Percentiles rank a stretch among this genome's conserved stretches.
These are phyloP conservation scores for Hypocreales sp. DNA, from an alignment of 2,329 filamentous ascomycete genomes.

Conservation along the genomic window DNA sequence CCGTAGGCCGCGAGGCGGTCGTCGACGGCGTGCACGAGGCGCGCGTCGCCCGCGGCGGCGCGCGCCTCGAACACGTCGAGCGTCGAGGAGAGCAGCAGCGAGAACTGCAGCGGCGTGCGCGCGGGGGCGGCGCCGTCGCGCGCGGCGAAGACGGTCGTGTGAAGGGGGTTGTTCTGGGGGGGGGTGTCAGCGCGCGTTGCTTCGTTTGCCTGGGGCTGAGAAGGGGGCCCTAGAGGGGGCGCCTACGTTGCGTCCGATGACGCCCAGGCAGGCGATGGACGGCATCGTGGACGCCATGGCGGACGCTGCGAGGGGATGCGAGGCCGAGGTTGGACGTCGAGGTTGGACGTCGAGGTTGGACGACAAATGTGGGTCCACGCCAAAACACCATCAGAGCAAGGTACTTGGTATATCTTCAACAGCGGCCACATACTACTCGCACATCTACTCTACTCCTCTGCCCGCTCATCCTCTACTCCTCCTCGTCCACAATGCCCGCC, in stretches of 20 bases:
- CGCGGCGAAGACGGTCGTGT: constrained; percentile 78
- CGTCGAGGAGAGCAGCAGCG: constrained; percentile 76
- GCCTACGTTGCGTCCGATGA: constrained; percentile 82
- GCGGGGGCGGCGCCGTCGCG: constrained; percentile 43
- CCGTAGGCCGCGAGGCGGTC: constrained; percentile 89
- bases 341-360: too few species aligned
- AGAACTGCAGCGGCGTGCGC: constrained; percentile 73
- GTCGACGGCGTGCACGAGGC: constrained; percentile 83
- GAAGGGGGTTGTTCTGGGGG: constrained; percentile 80
- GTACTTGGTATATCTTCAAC: too few species aligned
- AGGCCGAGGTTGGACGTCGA: constrained; percentile 3
- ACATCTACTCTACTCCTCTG: too few species aligned
- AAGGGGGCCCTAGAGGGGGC: too few species aligned
- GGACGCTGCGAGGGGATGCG: not conserved
- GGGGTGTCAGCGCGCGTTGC: not conserved
- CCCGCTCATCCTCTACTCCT: too few species aligned
- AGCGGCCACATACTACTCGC: too few species aligned
- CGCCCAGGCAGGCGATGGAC: constrained; percentile 80
- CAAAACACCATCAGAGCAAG: too few species aligned
- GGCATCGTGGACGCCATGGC: constrained; percentile 48
- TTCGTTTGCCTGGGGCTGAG: not conserved
- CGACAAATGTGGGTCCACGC: too few species aligned
- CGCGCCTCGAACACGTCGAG: constrained; percentile 90
- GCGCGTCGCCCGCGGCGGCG: constrained; percentile 72
- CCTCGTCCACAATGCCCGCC: constrained; percentile 33